Percentiles rank a stretch among this genome's conserved stretches.
phyloP scores from a whole-genome alignment of 805 yeast genomes.

The Spathaspora passalidarum region DNA sequence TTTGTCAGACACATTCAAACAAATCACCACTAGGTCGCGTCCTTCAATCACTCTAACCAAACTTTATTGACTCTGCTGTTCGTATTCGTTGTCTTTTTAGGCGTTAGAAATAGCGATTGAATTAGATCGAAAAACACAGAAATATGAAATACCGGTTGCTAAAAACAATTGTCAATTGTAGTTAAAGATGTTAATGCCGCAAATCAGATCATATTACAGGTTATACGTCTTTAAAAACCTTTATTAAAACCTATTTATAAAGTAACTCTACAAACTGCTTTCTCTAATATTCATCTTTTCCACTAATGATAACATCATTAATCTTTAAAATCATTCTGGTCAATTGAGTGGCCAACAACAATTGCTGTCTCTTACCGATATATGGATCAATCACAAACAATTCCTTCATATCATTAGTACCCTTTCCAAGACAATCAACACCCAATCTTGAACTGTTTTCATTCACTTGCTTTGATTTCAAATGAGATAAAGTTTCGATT shows the following conservation, averaged over 20 bases:
- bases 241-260: neutral
- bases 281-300: constrained; percentile 64
- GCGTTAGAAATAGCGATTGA: no score
- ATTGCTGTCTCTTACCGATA: constrained; percentile 96
- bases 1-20: no score
- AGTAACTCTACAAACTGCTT: no score
- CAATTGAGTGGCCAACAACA: constrained; percentile 91
- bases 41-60: no score
- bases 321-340: constrained; percentile 97
- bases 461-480: constrained; percentile 81
- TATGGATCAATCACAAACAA: constrained; percentile 94
- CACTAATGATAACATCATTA: constrained; percentile 91
- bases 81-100: neutral
- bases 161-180: no score
- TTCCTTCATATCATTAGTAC: constrained; percentile 89
- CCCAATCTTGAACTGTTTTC: constrained; percentile 74
- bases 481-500: constrained; percentile 79
- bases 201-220: no score
- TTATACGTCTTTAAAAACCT: no score
- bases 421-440: constrained; percentile 89
- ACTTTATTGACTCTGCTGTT: no score
- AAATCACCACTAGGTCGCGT: no score
- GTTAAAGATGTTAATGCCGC: no score
- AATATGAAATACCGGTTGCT: no score
- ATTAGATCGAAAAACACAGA: no score